Base-by-base conservation (phyloP, 164 flowering plant genomes). In the Vitis vinifera region DNA sequence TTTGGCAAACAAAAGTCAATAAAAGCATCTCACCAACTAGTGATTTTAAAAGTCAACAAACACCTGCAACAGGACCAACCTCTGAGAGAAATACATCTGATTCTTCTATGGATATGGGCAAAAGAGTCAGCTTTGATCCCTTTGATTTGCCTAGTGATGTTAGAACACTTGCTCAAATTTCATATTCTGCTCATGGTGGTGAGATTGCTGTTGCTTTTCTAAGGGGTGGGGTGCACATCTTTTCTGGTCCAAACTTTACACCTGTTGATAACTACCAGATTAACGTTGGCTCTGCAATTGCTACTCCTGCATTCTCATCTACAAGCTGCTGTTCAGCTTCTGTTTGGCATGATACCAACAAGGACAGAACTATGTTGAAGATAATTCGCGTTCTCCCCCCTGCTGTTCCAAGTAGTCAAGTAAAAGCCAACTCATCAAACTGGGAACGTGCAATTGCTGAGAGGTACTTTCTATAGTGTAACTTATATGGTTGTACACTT, bases 401-500 rank as follows among this genome's bases (percentile, higher is more conserved):
- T 75, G 89, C 94, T 75, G 78, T 87, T 79, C 77, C 88, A 23
- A 79, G 86, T 69, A 84, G 79, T 80, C 94, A 88, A 78, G 86
- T 73, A 59, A 92, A 92, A 84, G 80, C 84, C 3, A 91, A 77
- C 72, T 82, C 97, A 71, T 83, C 95, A 69, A 79, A 87, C 51
- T 96, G 97, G 97, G 99, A 96, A 67, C 97, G 97, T 70, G 98
- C 97, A 62, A 96, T 96, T 76, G 98, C 99, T 67, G 99, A 96
- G 78, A 93, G 99, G 99, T 95, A 77, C 23, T 37, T 44, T 58
- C 10, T 37, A 37, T 37, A 37, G 44, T 37, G 44, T 3, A 37
- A 37, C 44, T 37, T 37, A 2, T 37, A 37, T 37, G 44, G 44
- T 37, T 37, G 27, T 23, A 23, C 27, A 23, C 27, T 23, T 23